phyloP scores from a whole-genome alignment of 2,329 filamentous ascomycete genomes.

The Ceratocystis alfenasii region DNA sequence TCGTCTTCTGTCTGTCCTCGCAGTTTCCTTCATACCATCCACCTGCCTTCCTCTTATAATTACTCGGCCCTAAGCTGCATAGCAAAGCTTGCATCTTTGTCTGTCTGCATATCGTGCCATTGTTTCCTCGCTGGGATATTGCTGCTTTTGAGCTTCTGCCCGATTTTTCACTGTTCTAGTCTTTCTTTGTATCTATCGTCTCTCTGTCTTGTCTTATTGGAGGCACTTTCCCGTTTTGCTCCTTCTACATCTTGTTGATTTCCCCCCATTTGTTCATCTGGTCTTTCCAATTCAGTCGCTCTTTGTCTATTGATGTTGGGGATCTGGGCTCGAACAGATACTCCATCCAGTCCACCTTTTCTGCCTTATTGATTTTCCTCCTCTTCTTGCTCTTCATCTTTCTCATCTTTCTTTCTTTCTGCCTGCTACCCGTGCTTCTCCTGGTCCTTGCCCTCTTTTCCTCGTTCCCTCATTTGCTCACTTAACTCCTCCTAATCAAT shows the following conservation, averaged over 20 bases:
- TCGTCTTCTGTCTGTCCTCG: not conserved
- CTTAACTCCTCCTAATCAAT: not conserved
- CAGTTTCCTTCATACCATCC: not conserved
- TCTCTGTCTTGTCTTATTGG: not conserved
- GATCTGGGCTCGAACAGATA: not conserved
- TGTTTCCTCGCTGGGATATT: not conserved
- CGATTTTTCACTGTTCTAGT: not conserved
- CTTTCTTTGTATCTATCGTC: not conserved
- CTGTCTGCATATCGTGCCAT: not conserved
- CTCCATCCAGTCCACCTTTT: not conserved
- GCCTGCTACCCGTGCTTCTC: not conserved
- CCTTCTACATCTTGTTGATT: not conserved
- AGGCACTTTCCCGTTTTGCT: constrained; percentile 9
- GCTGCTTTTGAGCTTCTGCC: not conserved
- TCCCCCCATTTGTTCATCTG: not conserved
- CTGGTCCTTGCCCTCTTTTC: not conserved
- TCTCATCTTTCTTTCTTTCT: not conserved
- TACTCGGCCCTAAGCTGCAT: not conserved
- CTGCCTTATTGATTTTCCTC: not conserved
- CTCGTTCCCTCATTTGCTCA: not conserved
- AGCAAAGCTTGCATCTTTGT: not conserved
- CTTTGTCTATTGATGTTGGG: not conserved
- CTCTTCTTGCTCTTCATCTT: not conserved
- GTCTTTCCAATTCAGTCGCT: not conserved
- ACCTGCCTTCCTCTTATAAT: not conserved